Percentiles rank a stretch among this genome's conserved stretches.
These are phyloP conservation scores for Liriodendron chinense DNA, from an alignment of 164 flowering plant species.

Conservation along the genomic window DNA sequence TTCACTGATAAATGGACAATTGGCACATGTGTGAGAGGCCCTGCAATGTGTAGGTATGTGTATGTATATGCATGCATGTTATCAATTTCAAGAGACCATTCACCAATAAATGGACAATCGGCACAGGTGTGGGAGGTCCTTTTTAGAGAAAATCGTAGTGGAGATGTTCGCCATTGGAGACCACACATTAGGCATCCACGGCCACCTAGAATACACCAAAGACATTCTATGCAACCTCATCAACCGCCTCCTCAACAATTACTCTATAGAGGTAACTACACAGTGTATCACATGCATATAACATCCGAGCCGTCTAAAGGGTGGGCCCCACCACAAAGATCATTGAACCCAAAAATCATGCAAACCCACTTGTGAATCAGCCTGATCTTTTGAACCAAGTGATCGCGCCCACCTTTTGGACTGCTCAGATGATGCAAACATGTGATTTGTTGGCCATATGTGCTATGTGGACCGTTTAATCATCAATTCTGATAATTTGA, in stretches of 20 bases:
- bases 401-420: no score
- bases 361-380: no score
- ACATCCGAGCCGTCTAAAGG: background rate
- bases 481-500: background rate
- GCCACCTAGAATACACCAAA: slow-evolving; percentile 80
- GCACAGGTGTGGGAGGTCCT: slow-evolving; percentile 53
- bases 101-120: background rate
- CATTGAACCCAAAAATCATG: no score
- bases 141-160: slow-evolving; percentile 64
- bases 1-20: no score
- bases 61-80: no score
- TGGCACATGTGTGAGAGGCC: no score
- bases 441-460: no score
- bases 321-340: no score
- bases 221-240: slow-evolving; percentile 60
- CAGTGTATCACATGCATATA: background rate
- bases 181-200: slow-evolving; percentile 74
- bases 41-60: no score
- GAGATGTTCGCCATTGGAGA: slow-evolving; percentile 65
- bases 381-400: background rate
- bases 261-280: slow-evolving; percentile 47
- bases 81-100: background rate
- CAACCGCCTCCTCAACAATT: slow-evolving; percentile 48
- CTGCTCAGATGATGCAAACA: no score
- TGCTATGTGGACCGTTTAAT: no score